Conservation (phyloP, 768 basidiomycete genomes). For the Serendipita vermifera region DNA sequence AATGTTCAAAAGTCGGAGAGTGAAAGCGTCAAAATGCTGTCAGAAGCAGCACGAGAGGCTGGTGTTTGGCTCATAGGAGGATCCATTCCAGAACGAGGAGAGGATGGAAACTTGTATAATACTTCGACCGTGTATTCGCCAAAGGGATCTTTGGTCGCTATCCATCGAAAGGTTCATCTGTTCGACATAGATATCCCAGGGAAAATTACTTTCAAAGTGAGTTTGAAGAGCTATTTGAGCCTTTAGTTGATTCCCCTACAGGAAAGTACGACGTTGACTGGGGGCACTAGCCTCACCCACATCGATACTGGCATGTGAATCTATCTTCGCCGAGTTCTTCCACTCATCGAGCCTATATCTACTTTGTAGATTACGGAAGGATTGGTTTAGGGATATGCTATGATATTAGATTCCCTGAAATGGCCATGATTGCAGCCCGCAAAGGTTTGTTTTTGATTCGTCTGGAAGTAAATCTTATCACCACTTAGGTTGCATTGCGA, state of each 20-base stretch:
- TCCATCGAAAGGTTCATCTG: constrained; percentile 88
- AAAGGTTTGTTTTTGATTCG: constrained; percentile 38
- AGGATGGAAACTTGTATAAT: constrained; percentile 68
- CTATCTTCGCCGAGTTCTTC: background rate
- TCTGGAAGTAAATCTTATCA: background rate
- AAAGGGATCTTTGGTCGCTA: constrained; percentile 67
- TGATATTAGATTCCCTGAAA: constrained; percentile 88
- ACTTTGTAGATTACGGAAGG: constrained; percentile 75
- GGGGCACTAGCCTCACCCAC: constrained; percentile 56
- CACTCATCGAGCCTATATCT: background rate
- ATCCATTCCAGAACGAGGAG: constrained; percentile 80
- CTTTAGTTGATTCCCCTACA: constrained; percentile 21
- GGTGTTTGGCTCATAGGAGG: constrained; percentile 90
- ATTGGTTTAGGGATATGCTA: constrained; percentile 96
- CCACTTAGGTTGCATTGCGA: constrained; percentile 62
- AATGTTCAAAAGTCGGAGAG: constrained; percentile 44
- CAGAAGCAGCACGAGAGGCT: constrained; percentile 61
- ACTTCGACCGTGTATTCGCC: constrained; percentile 87
- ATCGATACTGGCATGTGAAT: constrained; percentile 70
- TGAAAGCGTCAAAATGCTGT: constrained; percentile 72
- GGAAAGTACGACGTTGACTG: constrained; percentile 82
- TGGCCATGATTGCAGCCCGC: constrained; percentile 81
- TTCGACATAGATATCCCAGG: constrained; percentile 97
- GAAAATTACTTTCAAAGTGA: constrained; percentile 76
- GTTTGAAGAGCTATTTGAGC: background rate